Conservation (phyloP, 176 grass and related monocot species). For the Carex parvula region DNA sequence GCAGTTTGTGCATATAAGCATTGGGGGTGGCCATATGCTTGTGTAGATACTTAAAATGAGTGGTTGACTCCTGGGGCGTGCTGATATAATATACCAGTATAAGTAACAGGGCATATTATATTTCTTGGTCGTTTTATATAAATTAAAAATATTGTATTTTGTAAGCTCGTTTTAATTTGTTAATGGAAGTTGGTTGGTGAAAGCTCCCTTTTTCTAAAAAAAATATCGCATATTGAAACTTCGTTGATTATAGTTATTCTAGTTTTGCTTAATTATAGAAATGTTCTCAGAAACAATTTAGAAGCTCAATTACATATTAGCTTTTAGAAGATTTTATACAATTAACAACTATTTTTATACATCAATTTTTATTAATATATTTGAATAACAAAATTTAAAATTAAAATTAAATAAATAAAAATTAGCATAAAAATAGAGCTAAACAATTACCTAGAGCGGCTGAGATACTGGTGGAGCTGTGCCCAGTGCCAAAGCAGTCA, state of each 20-base stretch:
- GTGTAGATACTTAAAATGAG: neutral
- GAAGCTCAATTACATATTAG: neutral
- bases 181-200: neutral
- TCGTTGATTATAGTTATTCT: neutral
- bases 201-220: neutral
- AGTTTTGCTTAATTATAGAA: neutral
- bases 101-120: neutral
- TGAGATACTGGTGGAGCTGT: constrained; percentile 95
- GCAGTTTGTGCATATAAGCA: neutral
- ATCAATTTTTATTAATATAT: neutral
- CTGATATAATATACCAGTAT: neutral
- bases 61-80: neutral
- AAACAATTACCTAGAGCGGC: constrained; percentile 66
- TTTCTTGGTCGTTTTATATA: neutral
- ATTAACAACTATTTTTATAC: neutral
- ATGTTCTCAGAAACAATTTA: neutral
- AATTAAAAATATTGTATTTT: neutral
- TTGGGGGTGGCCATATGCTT: neutral
- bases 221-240: neutral
- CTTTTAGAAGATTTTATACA: neutral
- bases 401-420: neutral
- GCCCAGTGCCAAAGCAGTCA: constrained; percentile 87
- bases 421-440: neutral
- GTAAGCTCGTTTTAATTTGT: neutral
- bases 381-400: neutral